phyloP scores from a whole-genome alignment of 2,329 filamentous ascomycete genomes.

The Phialocephala subalpina region DNA sequence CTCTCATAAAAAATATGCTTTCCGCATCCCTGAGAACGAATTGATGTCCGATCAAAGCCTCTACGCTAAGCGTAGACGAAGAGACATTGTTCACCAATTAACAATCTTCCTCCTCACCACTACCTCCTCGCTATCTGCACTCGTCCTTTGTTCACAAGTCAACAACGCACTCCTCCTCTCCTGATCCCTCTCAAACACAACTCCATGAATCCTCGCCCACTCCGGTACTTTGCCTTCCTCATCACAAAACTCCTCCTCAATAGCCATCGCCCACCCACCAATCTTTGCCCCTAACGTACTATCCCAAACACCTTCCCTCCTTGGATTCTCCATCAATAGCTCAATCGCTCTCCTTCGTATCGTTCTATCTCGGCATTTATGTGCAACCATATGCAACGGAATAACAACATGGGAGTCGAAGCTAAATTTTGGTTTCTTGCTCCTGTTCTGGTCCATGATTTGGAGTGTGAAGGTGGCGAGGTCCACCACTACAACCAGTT shows the following conservation, averaged over 20 bases:
- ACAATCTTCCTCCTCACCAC: conserved; percentile 20
- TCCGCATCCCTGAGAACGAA: too few species aligned
- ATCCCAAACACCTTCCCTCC: conserved; percentile 73
- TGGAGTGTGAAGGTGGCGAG: conserved; percentile 15
- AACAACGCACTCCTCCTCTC: conserved; percentile 22
- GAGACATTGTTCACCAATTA: conserved; percentile 11
- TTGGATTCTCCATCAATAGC: conserved; percentile 63
- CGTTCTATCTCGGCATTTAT: conserved; percentile 65
- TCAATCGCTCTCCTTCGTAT: conserved; percentile 67
- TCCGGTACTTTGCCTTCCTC: conserved; percentile 18
- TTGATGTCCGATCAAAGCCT: too few species aligned
- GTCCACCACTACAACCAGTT: not conserved
- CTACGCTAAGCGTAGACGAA: too few species aligned
- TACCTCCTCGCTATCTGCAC: not conserved
- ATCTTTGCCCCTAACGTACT: conserved; percentile 16
- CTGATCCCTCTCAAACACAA: conserved; percentile 19
- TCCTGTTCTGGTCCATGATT: conserved; percentile 3
- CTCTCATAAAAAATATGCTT: too few species aligned
- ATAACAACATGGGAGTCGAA: conserved; percentile 69
- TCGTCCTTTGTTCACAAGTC: conserved; percentile 23
- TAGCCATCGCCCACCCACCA: conserved; percentile 26
- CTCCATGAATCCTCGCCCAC: conserved; percentile 28
- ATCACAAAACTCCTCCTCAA: conserved; percentile 28
- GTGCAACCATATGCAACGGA: conserved; percentile 68
- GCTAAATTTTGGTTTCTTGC: conserved; percentile 53